Base-by-base conservation (phyloP, 1,284 basidiomycete genomes). In the Anthracocystis setariae region DNA sequence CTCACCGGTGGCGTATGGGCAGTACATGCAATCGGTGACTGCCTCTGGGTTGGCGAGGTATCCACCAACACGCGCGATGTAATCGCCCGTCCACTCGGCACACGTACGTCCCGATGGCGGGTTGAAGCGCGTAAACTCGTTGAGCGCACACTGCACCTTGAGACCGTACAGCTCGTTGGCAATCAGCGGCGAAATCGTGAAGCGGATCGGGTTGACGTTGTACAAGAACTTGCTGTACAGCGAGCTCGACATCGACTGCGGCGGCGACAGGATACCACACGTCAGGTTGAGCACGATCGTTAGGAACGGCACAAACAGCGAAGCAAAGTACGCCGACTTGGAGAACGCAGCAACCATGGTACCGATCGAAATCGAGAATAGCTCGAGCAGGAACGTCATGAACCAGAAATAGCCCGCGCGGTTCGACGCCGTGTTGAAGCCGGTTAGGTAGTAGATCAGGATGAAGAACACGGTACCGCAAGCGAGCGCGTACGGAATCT, bases 151-250 rank as follows among this genome's bases (percentile, higher is more conserved):
- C 33, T 77, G 81, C 56, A 96, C 89, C 0, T 78, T 73, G 9
- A 93, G 85, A 15, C 90, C 91, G 78, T 92, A 88, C 24, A 97
- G 86, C 76, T 91, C 92, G 13, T 90, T 92, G 1, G 90, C 87
- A 53, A 93, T 84, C 85, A 94, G 89, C 20, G 72, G 65, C 47
- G 69, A 66, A 15, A 77, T 73, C 15, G 69, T 60, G 32, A 61
- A 76, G 12, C 73, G 73, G 23, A 78, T 66, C 44, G 76, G 76
- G 61, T 78, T 78, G 65, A 78, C 69, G 56, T 75, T 70, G 76
- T 78, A 78, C 49, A 78, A 38, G 63, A 75, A 78, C 60, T 76
- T 62, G 62, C 50, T 61, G 69, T 73, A 78, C 32, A 78, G 51
- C 46, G 42, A 20, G 23, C 50, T 69, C 40, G 70, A 59, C 62